Evolutionary conservation across 2,329 filamentous ascomycete genomes (phyloP).

Genomic region (Colletotrichum sp.): DNA sequence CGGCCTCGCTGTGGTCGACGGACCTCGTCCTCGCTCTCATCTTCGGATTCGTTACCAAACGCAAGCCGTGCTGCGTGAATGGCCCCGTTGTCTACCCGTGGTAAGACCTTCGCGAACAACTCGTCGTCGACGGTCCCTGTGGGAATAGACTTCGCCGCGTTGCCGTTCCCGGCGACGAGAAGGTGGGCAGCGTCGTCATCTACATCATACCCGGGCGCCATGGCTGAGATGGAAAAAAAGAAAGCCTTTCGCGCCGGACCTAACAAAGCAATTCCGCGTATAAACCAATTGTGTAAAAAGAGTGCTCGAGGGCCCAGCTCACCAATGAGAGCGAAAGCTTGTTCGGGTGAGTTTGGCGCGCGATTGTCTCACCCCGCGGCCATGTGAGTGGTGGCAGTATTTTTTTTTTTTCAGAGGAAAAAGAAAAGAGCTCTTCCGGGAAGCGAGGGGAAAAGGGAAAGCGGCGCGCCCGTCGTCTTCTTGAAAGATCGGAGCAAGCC

Average conservation of each 20-base stretch:
- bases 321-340: neutral
- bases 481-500: neutral
- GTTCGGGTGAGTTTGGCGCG: neutral
- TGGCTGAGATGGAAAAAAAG: neutral
- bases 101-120: constrained; percentile 1
- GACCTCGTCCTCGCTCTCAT: neutral
- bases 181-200: constrained; percentile 5
- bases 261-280: neutral
- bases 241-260: neutral
- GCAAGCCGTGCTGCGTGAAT: neutral
- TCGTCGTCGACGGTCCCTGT: constrained; percentile 10
- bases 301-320: neutral
- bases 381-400: neutral
- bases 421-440: neutral
- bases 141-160: neutral
- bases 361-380: neutral
- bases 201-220: constrained; percentile 1
- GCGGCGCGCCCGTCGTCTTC: neutral
- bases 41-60: neutral
- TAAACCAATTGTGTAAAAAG: neutral
- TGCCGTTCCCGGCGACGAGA: neutral
- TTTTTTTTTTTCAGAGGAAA: neutral
- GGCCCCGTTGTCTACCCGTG: constrained; percentile 1
- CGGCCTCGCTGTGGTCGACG: neutral
- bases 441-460: neutral